These are phyloP conservation scores for Hypoxylon intermedium DNA, from an alignment of 495 filamentous ascomycete genomes.

Conservation along the genomic window DNA sequence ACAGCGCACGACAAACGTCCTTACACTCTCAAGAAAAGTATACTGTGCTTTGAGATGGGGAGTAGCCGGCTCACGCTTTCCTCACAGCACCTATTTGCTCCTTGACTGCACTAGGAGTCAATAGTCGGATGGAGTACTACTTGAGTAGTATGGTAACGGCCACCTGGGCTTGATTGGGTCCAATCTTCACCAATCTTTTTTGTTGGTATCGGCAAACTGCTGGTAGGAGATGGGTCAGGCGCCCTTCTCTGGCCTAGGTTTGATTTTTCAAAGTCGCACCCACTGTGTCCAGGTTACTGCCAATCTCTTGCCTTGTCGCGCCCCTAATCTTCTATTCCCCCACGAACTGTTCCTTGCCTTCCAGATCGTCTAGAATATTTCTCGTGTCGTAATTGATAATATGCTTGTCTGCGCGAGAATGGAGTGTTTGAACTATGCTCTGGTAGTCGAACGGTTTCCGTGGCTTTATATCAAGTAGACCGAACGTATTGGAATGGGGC, in stretches of 20 bases:
- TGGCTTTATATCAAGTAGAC: conserved; percentile 7
- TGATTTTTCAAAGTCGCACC: conserved; percentile 7
- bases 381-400: conserved; percentile 2
- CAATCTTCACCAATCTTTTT: conserved; percentile 1
- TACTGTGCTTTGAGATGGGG: conserved; percentile 21
- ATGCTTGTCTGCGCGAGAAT: conserved; percentile 3
- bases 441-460: neutral
- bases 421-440: neutral
- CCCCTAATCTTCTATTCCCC: conserved; percentile 2
- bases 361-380: conserved; percentile 13
- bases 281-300: conserved; percentile 11
- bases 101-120: conserved; percentile 4
- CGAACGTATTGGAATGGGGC: neutral
- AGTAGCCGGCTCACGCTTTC: conserved; percentile 27
- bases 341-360: conserved; percentile 3
- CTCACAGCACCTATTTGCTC: conserved; percentile 6
- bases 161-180: conserved; percentile 1
- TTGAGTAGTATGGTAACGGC: neutral
- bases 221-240: neutral
- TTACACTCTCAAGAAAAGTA: conserved; percentile 29
- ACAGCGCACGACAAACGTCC: neutral
- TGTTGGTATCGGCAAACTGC: conserved; percentile 15
- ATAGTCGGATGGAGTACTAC: conserved; percentile 14
- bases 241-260: conserved; percentile 5
- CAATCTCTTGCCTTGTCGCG: conserved; percentile 12